Evolutionary conservation across 768 basidiomycete genomes (phyloP).

Genomic region (Panellus pusillus): DNA sequence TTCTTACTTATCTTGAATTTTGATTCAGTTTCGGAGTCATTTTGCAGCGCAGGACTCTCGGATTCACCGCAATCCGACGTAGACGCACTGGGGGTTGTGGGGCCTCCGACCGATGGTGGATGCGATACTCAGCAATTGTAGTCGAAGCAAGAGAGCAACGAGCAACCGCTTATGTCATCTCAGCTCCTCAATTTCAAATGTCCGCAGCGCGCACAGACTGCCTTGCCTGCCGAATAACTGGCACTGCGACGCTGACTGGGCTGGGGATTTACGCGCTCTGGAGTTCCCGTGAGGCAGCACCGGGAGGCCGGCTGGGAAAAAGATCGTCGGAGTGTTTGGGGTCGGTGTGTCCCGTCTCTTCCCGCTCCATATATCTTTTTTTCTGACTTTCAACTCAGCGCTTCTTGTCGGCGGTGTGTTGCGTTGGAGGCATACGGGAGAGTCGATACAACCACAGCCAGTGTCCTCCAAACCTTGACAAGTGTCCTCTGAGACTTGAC

Average conservation of each 20-base stretch:
- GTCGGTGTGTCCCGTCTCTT: conserved; percentile 2
- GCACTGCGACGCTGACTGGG: conserved; percentile 60
- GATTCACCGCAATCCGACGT: too few species aligned
- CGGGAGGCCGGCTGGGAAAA: conserved; percentile 59
- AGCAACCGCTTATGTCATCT: background rate
- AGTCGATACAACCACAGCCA: background rate
- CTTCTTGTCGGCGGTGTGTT: conserved; percentile 17
- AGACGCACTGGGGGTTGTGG: too few species aligned
- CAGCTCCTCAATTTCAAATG: conserved; percentile 2
- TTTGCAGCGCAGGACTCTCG: too few species aligned
- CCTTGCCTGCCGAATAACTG: conserved; percentile 68
- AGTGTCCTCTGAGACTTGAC: background rate
- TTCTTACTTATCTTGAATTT: too few species aligned
- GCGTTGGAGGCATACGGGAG: conserved; percentile 19
- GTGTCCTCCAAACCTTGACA: background rate
- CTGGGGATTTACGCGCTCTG: conserved; percentile 69
- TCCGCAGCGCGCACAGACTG: conserved; percentile 44
- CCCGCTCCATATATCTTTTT: background rate
- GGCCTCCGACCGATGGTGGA: too few species aligned
- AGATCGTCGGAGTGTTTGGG: conserved; percentile 47
- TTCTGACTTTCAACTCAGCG: background rate
- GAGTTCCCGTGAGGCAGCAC: conserved; percentile 61
- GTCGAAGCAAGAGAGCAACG: too few species aligned
- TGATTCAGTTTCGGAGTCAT: too few species aligned
- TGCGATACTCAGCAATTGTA: too few species aligned